A percentile compares a stretch with the other conserved stretches of the same genome.
Conservation (phyloP, 495 filamentous ascomycete species). For the Xylaria castorea region DNA sequence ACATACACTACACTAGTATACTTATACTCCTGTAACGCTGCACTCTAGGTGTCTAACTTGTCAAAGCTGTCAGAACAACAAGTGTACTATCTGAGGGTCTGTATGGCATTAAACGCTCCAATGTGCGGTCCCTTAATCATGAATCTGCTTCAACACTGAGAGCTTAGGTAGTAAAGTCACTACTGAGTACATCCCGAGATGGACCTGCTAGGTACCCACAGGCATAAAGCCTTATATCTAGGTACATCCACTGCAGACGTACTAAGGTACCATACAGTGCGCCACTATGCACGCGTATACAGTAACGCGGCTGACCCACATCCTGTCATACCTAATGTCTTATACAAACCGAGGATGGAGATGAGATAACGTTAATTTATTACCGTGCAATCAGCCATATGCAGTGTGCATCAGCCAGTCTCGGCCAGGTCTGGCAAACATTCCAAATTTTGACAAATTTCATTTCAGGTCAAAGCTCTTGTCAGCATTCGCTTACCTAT, state of each 20-base stretch:
- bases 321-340: slow-evolving; percentile 10
- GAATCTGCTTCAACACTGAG: not conserved
- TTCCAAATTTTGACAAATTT: slow-evolving; percentile 27
- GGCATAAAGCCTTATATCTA: not conserved
- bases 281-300: not conserved
- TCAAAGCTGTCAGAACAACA: not conserved
- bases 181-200: not conserved
- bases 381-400: slow-evolving; percentile 16
- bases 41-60: too few species aligned
- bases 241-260: not conserved
- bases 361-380: slow-evolving; percentile 19
- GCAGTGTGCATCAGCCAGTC: slow-evolving; percentile 10
- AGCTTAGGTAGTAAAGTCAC: slow-evolving; percentile 17
- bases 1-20: too few species aligned
- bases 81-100: not conserved
- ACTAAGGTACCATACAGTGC: not conserved
- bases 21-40: too few species aligned
- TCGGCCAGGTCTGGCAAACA: not conserved
- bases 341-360: slow-evolving; percentile 14
- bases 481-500: slow-evolving; percentile 26
- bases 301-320: not conserved
- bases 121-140: too few species aligned
- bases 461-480: slow-evolving; percentile 9
- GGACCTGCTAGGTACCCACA: not conserved
- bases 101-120: not conserved